Evolutionary conservation across 192 early-diverging fungal genomes (phyloP).

Genomic region (Coemansia sp.): DNA sequence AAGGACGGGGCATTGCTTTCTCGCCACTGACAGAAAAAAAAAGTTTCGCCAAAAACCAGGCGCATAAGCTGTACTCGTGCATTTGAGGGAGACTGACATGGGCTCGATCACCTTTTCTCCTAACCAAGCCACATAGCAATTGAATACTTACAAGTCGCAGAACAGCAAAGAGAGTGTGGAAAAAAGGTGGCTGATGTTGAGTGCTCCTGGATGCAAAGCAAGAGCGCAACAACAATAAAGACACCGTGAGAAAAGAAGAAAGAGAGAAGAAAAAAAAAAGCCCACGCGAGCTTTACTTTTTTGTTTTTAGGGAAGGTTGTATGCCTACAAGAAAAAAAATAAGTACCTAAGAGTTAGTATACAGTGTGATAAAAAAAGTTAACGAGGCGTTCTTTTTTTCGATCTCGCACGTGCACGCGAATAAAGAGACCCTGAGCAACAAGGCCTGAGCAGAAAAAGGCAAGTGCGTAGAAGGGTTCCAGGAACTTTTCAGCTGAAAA

Average conservation of each 20-base stretch:
- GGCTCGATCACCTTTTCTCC: not conserved
- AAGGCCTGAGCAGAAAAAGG: not conserved
- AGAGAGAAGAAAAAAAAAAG: not conserved
- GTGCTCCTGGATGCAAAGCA: slow-evolving; percentile 28
- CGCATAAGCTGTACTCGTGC: not conserved
- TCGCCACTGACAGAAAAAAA: not conserved
- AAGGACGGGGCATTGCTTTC: not conserved
- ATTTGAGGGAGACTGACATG: not conserved
- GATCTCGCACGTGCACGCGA: not conserved
- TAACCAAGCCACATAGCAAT: not conserved
- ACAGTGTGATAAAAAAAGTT: not conserved
- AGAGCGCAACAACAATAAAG: slow-evolving; percentile 7
- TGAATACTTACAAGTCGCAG: not conserved
- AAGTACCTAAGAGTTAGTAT: not conserved
- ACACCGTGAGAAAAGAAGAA: not conserved
- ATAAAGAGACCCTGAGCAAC: not conserved
- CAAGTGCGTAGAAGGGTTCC: not conserved
- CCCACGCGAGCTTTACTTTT: not conserved
- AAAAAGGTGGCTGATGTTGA: not conserved
- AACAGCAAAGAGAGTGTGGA: not conserved
- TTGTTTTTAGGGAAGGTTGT: not conserved
- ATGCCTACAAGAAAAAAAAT: not conserved
- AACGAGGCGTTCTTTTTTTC: too few species aligned
- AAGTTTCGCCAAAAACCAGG: not conserved
- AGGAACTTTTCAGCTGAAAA: slow-evolving; percentile 21